Conservation (phyloP, 2,329 filamentous ascomycete species). For the Claviceps fusiformis region DNA sequence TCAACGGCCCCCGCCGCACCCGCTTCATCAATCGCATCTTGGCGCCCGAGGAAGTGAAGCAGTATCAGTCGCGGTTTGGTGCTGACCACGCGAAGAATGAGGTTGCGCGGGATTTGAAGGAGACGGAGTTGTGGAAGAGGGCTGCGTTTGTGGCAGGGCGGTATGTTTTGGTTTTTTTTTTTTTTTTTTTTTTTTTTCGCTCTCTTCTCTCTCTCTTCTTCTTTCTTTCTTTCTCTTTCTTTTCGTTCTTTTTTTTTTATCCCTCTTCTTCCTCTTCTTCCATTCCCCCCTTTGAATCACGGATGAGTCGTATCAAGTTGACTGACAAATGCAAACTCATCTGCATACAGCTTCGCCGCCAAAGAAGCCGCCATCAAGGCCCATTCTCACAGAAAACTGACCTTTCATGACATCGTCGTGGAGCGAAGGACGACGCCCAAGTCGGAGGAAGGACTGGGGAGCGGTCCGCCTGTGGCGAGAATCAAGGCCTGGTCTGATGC, state of each 20-base stretch:
- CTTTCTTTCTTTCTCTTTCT: too few species aligned
- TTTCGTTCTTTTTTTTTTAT: too few species aligned
- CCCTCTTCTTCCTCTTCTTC: too few species aligned
- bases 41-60: constrained; percentile 20
- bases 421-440: constrained; percentile 14
- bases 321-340: too few species aligned
- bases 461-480: constrained; percentile 31
- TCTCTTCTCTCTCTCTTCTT: too few species aligned
- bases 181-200: background rate
- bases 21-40: constrained; percentile 37
- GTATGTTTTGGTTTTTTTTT: constrained; percentile 9
- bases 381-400: constrained; percentile 42
- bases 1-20: constrained; percentile 28
- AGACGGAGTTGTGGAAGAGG: constrained; percentile 18
- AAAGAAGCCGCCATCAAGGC: constrained; percentile 69
- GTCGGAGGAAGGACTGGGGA: constrained; percentile 19
- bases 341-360: constrained; percentile 44
- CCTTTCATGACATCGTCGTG: constrained; percentile 48
- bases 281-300: too few species aligned
- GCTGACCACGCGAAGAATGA: background rate
- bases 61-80: constrained; percentile 11
- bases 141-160: constrained; percentile 23
- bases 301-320: too few species aligned
- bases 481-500: constrained; percentile 16
- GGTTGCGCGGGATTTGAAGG: background rate